Percentiles rank a stretch among this genome's conserved stretches.
Evolutionary conservation across 148 eudicot species (phyloP).

Genomic region (Polygonum aviculare): DNA sequence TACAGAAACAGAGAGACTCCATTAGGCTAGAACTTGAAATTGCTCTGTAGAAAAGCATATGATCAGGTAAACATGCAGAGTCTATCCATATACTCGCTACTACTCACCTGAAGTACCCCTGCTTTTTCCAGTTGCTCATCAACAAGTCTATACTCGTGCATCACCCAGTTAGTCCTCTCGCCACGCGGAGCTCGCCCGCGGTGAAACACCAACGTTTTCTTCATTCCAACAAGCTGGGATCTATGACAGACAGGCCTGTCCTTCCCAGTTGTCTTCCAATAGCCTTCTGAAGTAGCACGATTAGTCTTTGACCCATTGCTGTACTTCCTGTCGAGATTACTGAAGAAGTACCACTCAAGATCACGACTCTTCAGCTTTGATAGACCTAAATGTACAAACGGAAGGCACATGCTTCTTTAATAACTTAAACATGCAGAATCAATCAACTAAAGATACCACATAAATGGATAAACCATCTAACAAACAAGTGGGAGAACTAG

Average conservation of each 20-base stretch:
- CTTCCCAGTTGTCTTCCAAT: conserved; percentile 89
- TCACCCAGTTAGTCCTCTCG: conserved; percentile 86
- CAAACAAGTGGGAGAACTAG: neutral
- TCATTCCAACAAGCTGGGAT: conserved; percentile 57
- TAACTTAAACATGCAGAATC: neutral
- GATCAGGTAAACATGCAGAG: neutral
- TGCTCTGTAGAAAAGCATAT: neutral
- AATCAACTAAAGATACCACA: neutral
- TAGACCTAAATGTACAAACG: conserved; percentile 32
- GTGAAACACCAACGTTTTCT: conserved; percentile 90
- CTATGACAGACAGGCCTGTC: conserved; percentile 54
- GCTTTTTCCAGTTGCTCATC: conserved; percentile 59
- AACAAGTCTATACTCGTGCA: conserved; percentile 84
- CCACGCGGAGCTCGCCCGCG: conserved; percentile 88
- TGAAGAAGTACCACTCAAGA: conserved; percentile 92
- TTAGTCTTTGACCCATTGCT: conserved; percentile 81
- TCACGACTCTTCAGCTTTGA: conserved; percentile 84
- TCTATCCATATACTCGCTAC: neutral
- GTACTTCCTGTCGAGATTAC: conserved; percentile 76
- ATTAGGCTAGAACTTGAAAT: neutral
- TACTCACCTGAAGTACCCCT: conserved; percentile 57
- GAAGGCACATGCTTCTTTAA: neutral
- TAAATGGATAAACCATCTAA: neutral
- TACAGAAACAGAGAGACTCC: neutral
- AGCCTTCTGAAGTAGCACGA: conserved; percentile 80